Evolutionary conservation across 306 rosid species (phyloP), one percentile per base, ranked within the genome.

Genomic region (Vigna unguiculata): DNA sequence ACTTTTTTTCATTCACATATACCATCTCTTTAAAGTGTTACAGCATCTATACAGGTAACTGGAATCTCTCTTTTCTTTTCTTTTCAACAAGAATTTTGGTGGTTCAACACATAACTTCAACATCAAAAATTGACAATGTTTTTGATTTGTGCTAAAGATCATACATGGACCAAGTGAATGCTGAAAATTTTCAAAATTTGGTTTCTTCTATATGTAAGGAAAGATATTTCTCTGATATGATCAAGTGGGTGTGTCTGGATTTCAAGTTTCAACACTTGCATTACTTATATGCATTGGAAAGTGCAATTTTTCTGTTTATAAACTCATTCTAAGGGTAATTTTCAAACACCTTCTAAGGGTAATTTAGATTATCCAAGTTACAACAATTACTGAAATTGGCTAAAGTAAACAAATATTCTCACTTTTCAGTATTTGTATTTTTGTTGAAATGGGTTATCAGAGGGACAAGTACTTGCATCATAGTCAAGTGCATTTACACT

Each of bases 1-100:
- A 70, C 80, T 75, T 84, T 88, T 53, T 67, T 59, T 65, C 71
- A 66, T 63, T 78, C 70, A 64, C 30, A 7, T 28, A 62, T 16
- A 38, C 12, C 64, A 14, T 57, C 46, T 54, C 40, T 38, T 28
- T 53, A 74, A 69, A 62, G 51, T 81, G 68, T 81, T 54, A 72
- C 51, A 69, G 83, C 83, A 74, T 79, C 81, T 69, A 43, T 70
- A 52, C 82, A 66, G 67, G 41, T 69, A 76, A 78, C 47, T 78
- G 51, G 80, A 82, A 79, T 85, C 75, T 80, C 8, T 4, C 83
- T 74, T 71, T 76, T 45, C 61, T 48, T 63, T 68, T 60, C 34
- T 36, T 73, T 75, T 55, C 17, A 8, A n/a, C 15, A 7, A 54
- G 17, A 73, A 74, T 28, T 4, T 36, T n/a, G 13, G 17, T 67